Evolutionary conservation across 495 filamentous ascomycete genomes (phyloP).

Genomic region (Podospora anserina): DNA sequence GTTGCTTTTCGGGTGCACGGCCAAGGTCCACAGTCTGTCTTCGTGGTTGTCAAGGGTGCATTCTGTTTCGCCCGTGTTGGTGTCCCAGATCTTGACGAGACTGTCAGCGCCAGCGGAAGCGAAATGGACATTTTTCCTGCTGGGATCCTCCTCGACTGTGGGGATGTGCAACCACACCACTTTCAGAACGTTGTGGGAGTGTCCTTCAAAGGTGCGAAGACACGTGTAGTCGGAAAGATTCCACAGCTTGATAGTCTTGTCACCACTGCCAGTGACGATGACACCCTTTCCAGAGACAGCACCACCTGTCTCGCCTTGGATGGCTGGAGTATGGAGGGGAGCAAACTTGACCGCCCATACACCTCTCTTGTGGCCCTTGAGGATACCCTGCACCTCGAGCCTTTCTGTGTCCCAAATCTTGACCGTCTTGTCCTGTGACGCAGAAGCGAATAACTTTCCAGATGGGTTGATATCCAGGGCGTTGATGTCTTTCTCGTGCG

Average conservation of each 20-base stretch:
- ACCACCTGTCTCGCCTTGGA: slow-evolving; percentile 62
- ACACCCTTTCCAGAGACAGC: slow-evolving; percentile 66
- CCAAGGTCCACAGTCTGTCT: slow-evolving; percentile 86
- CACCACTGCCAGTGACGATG: slow-evolving; percentile 82
- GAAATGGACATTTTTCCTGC: slow-evolving; percentile 59
- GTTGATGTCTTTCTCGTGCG: slow-evolving; percentile 99
- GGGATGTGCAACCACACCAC: slow-evolving; percentile 80
- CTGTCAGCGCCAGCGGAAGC: slow-evolving; percentile 91
- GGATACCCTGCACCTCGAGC: slow-evolving; percentile 81
- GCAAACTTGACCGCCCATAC: slow-evolving; percentile 94
- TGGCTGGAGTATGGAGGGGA: slow-evolving; percentile 67
- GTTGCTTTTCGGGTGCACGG: slow-evolving; percentile 62
- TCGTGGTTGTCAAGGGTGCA: slow-evolving; percentile 93
- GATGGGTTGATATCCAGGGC: slow-evolving; percentile 74
- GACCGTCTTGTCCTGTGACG: slow-evolving; percentile 91
- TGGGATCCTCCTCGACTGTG: slow-evolving; percentile 38
- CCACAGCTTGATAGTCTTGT: slow-evolving; percentile 97
- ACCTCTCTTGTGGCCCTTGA: slow-evolving; percentile 87
- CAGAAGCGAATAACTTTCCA: slow-evolving; percentile 78
- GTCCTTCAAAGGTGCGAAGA: slow-evolving; percentile 89
- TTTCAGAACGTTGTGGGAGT: slow-evolving; percentile 92
- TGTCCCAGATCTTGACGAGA: slow-evolving; percentile 95
- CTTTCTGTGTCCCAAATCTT: slow-evolving; percentile 92
- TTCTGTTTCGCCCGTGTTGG: slow-evolving; percentile 70
- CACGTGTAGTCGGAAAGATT: slow-evolving; percentile 90